Evolutionary conservation across 140 eudicot species (phyloP), one percentile per base, ranked within the genome.

Genomic region (Flaveria floridana): DNA sequence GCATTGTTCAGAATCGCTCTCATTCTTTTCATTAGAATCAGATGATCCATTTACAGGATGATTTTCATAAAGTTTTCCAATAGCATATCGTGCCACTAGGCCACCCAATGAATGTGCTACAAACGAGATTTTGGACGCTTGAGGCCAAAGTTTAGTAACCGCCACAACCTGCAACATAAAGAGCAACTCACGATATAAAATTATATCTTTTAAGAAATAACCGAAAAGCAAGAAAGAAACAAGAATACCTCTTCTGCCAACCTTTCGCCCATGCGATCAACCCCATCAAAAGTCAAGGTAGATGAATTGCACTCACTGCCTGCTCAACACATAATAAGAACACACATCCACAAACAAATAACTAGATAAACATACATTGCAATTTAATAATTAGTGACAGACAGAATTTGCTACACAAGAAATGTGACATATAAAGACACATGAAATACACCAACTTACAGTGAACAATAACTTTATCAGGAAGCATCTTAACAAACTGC

Each of bases 21-120:
- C 73, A 62, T 68, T 52, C 18, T 65, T 79, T 16, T 62, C 77
- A 62, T 76, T 53, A 15, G 63, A 50, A 74, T 46, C 70, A 8
- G 75, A 75, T 21, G 72, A 44, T 39, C 70, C 82, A 55, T 7
- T 16, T 46, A 46, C 56, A 26, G 69, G 72, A 21, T 59, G 39
- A 48, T 79, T 76, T 71, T 85, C 85, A 75, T 85, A 87, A 2
- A 89, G 83, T 71, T 83, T 87, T 61, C 96, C 96, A 69, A 92
- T 74, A 66, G 96, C 97, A 82, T 85, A 89, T 48, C 96, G 80
- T 28, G 95, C 95, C 67, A 92, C 96, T 81, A 92, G 88, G 39
- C 97, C 97, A 34, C 97, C 97, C 76, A 92, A 82, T 52, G 97
- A 92, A 76, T 92, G 97, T 20, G 97, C 91, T 68, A 92, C 89